Evolutionary conservation across 306 rosid genomes (phyloP), one percentile per base, ranked within the genome.

Genomic region (Casuarina equisetifolia): DNA sequence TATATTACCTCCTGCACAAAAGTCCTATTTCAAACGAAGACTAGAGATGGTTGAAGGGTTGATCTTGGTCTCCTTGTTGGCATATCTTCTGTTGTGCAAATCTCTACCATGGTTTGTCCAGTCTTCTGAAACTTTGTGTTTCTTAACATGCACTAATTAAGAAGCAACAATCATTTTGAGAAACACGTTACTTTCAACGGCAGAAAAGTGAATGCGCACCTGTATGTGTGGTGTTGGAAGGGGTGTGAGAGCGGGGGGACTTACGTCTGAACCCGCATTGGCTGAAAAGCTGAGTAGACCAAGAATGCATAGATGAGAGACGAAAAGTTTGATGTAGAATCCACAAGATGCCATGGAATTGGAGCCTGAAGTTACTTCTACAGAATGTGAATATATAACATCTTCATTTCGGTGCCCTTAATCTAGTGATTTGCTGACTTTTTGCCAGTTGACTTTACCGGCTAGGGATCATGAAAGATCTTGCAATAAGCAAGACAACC

Each of bases 101-200:
- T 91, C 90, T 36, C 92, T 91, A 0, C 92, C 94, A 48, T 89
- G 94, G 86, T 89, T 89, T 25, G 78, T 32, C 94, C 97, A 91
- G 13, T 79, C 48, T 79, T 79, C 78, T 54, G 55, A 1, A 58
- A 43, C 74, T n/a, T 49, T 69, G 57, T 77, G 46, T 39, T 45
- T 74, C 40, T 54, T 54, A 40, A 1, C 46, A 38, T 54, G 44
- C 64, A 9, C 83, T 80, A 17, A 16, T 48, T 48, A 48, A 48
- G 51, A 66, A 62, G 40, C 57, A 76, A 4, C 46, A 49, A 71
- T 17, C 25, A 13, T 40, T 54, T 44, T 36, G n/a, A 61, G 35
- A 61, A 61, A 17, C 67, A 32, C 35, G 40, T 59, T 12, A 11
- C 2, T 59, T 59, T 6, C 9, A 2, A 11, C 0, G 3, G n/a